Percentiles rank a stretch among this genome's conserved stretches.
These are phyloP conservation scores for Cinchona pubescens DNA, from an alignment of 257 asterid species.

Conservation along the genomic window DNA sequence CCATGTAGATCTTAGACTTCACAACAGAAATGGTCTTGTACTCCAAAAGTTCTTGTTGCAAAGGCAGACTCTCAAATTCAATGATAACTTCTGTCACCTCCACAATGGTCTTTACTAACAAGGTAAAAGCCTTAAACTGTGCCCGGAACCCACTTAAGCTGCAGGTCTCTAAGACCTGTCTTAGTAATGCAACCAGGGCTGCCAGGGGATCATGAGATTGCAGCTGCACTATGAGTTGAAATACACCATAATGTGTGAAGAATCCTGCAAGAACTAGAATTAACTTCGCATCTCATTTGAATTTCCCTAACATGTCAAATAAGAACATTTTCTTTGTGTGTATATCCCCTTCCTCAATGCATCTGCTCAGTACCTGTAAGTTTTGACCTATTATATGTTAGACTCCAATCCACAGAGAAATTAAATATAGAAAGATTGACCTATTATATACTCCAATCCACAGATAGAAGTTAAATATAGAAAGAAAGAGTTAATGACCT, in stretches of 20 bases:
- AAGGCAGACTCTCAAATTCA: constrained; percentile 40
- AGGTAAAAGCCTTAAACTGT: constrained; percentile 44
- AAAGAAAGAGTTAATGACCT: constrained; percentile 38
- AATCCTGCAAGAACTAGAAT: constrained; percentile 56
- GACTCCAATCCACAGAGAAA: background rate
- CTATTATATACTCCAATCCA: too few species aligned
- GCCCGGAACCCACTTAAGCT: constrained; percentile 24
- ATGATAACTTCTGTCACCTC: constrained; percentile 40
- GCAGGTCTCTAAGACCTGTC: constrained; percentile 38
- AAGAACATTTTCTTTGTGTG: constrained; percentile 46
- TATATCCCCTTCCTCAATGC: constrained; percentile 34
- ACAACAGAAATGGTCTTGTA: constrained; percentile 25
- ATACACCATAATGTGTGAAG: constrained; percentile 38
- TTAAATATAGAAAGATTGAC: too few species aligned
- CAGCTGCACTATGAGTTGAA: constrained; percentile 47
- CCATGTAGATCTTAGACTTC: constrained; percentile 45
- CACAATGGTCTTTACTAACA: constrained; percentile 48
- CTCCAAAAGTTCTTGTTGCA: constrained; percentile 49
- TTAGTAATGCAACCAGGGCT: constrained; percentile 35
- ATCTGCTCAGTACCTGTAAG: constrained; percentile 40
- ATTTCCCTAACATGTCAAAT: constrained; percentile 51
- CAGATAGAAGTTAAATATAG: too few species aligned
- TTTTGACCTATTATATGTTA: constrained; percentile 16
- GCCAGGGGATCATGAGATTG: constrained; percentile 47
- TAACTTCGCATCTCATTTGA: constrained; percentile 63